A percentile compares a stretch with the other conserved stretches of the same genome.
Evolutionary conservation across 225 moss, liverwort and hornwort species (phyloP).

Genomic region (Marchantia paleacea): DNA sequence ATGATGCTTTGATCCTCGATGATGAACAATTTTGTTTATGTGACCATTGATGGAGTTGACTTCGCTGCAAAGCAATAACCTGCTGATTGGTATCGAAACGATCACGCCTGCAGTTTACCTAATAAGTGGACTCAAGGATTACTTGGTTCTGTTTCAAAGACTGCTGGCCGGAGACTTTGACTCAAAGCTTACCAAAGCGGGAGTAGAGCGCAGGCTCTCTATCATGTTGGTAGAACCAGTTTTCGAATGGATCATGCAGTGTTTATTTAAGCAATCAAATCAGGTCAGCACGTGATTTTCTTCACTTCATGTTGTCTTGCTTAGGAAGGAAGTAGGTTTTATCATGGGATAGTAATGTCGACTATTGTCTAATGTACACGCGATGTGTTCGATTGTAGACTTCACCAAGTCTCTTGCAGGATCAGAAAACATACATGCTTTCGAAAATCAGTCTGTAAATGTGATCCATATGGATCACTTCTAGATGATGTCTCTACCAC

Average conservation of each 20-base stretch:
- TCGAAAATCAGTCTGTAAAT: too few relatives aligned
- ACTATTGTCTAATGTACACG: not conserved
- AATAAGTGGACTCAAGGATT: conserved; percentile 76
- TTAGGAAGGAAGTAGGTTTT: too few relatives aligned
- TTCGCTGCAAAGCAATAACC: too few relatives aligned
- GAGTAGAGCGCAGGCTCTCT: conserved; percentile 72
- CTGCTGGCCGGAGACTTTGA: conserved; percentile 76
- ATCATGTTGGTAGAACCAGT: conserved; percentile 81
- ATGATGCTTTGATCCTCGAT: too few relatives aligned
- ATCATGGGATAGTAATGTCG: not conserved
- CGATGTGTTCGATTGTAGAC: not conserved
- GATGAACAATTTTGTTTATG: too few relatives aligned
- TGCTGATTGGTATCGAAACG: not conserved
- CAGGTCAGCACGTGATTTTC: conserved; percentile 45
- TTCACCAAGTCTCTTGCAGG: not conserved
- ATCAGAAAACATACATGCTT: too few relatives aligned
- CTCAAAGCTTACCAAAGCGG: conserved; percentile 51
- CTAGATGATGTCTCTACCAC: too few relatives aligned
- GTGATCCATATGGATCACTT: too few relatives aligned
- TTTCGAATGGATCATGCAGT: conserved; percentile 90
- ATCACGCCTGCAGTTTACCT: conserved; percentile 54
- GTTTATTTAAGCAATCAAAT: conserved; percentile 74
- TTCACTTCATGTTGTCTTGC: not conserved
- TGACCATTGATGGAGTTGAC: too few relatives aligned
- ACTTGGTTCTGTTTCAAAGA: conserved; percentile 71